Evolutionary conservation across 805 yeast genomes (phyloP).

Genomic region (Maudiozyma serrabonitensis): DNA sequence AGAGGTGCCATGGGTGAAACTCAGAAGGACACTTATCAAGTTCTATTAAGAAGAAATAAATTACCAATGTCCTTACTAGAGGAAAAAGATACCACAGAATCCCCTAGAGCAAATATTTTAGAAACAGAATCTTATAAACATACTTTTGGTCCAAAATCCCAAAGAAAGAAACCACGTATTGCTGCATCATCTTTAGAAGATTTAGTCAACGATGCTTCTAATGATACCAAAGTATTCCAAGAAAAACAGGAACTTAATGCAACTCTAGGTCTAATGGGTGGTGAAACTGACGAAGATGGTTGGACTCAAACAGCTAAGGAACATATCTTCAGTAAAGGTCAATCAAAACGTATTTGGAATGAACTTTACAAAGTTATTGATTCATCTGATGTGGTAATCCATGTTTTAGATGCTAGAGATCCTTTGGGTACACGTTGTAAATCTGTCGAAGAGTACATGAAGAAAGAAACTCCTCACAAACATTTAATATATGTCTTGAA

Average conservation of each 20-base stretch:
- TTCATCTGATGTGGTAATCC: slow-evolving; percentile 94
- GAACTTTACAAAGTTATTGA: slow-evolving; percentile 94
- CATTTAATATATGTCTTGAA: slow-evolving; percentile 89
- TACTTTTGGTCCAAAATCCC: slow-evolving; percentile 92
- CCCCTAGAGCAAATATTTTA: slow-evolving; percentile 70
- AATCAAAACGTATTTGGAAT: slow-evolving; percentile 97
- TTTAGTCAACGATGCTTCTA: slow-evolving; percentile 48
- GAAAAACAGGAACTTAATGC: slow-evolving; percentile 71
- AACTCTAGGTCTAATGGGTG: slow-evolving; percentile 75
- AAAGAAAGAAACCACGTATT: slow-evolving; percentile 80
- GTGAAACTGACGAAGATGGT: slow-evolving; percentile 55
- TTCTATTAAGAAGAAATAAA: slow-evolving; percentile 77
- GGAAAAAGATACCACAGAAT: slow-evolving; percentile 67
- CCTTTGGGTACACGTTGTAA: slow-evolving; percentile 94
- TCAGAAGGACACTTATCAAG: slow-evolving; percentile 75
- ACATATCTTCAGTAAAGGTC: slow-evolving; percentile 93
- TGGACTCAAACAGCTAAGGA: slow-evolving; percentile 89
- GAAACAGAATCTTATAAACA: slow-evolving; percentile 78
- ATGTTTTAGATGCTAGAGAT: slow-evolving; percentile 94
- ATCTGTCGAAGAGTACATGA: slow-evolving; percentile 85
- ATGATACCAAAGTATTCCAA: slow-evolving; percentile 49
- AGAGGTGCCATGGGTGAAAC: slow-evolving; percentile 88
- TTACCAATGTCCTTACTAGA: slow-evolving; percentile 91
- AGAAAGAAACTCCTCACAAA: slow-evolving; percentile 91
- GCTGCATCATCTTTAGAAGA: slow-evolving; percentile 75